Percentiles rank a stretch among this genome's conserved stretches.
These are phyloP conservation scores for Claviceps maximensis DNA, from an alignment of 2,329 filamentous ascomycete genomes.

Conservation along the genomic window DNA sequence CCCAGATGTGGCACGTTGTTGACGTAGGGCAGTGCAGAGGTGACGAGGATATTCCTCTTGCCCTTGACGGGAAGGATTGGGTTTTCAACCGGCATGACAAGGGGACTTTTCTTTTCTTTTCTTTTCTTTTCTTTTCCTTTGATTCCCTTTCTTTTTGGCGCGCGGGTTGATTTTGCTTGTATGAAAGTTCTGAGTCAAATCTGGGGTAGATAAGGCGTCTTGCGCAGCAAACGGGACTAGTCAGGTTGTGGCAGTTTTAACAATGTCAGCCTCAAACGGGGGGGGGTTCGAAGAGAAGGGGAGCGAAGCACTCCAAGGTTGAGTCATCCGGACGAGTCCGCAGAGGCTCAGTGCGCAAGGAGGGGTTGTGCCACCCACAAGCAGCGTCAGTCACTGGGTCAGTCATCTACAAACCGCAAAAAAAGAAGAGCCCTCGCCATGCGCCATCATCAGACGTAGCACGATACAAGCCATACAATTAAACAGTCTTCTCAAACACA, in stretches of 20 bases:
- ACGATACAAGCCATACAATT: too few species aligned
- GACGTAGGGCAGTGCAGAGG: conserved; percentile 75
- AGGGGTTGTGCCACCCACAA: too few species aligned
- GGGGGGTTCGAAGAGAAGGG: not conserved
- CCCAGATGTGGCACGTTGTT: conserved; percentile 72
- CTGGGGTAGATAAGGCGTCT: not conserved
- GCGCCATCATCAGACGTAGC: too few species aligned
- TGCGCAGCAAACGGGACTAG: not conserved
- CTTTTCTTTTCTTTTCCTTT: too few species aligned
- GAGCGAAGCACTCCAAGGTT: too few species aligned
- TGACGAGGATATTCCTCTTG: conserved; percentile 80
- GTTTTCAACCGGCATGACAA: conserved; percentile 7
- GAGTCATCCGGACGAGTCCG: too few species aligned
- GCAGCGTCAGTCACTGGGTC: too few species aligned
- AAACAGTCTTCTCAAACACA: too few species aligned
- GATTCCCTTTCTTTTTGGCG: not conserved
- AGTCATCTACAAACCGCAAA: too few species aligned
- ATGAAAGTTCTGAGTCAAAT: not conserved
- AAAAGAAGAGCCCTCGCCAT: too few species aligned
- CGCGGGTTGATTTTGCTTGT: not conserved
- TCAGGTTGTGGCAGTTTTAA: not conserved
- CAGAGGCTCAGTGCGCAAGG: too few species aligned
- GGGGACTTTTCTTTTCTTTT: too few species aligned
- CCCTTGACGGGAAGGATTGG: conserved; percentile 53
- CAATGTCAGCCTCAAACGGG: not conserved